phyloP scores from a whole-genome alignment of 805 yeast species.

The Tanozyma kutaoensis region DNA sequence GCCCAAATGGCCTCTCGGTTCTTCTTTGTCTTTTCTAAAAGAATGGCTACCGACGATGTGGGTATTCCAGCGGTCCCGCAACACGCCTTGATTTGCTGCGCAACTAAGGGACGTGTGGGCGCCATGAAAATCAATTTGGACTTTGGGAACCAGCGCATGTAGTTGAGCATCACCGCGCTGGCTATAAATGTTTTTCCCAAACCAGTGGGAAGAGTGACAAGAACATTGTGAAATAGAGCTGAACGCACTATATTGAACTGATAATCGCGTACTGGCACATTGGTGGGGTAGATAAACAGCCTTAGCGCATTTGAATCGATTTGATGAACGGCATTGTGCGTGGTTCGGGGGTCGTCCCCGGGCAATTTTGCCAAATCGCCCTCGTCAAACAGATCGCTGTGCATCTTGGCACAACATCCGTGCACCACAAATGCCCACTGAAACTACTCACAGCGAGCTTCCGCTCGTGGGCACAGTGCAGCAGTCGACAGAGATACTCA shows the following conservation, averaged over 20 bases:
- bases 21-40: conserved; percentile 42
- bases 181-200: conserved; percentile 96
- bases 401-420: too few species aligned
- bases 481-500: too few species aligned
- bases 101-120: conserved; percentile 91
- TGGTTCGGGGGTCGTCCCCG: too few species aligned
- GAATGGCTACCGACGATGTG: conserved; percentile 60
- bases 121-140: conserved; percentile 90
- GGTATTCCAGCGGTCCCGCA: conserved; percentile 79
- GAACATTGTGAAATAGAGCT: conserved; percentile 57
- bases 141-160: conserved; percentile 66
- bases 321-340: too few species aligned
- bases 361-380: too few species aligned
- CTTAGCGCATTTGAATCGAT: too few species aligned
- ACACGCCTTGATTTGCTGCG: conserved; percentile 93
- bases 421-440: too few species aligned
- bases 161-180: conserved; percentile 84
- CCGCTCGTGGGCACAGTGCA: too few species aligned
- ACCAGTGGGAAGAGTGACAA: conserved; percentile 95
- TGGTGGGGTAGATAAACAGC: conserved; percentile 78
- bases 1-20: conserved; percentile 74
- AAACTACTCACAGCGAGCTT: too few species aligned
- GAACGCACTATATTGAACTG: conserved; percentile 69
- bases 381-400: too few species aligned
- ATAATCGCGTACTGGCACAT: conserved; percentile 74